phyloP scores from a whole-genome alignment of 768 basidiomycete species.

The Suillus cothurnatus region DNA sequence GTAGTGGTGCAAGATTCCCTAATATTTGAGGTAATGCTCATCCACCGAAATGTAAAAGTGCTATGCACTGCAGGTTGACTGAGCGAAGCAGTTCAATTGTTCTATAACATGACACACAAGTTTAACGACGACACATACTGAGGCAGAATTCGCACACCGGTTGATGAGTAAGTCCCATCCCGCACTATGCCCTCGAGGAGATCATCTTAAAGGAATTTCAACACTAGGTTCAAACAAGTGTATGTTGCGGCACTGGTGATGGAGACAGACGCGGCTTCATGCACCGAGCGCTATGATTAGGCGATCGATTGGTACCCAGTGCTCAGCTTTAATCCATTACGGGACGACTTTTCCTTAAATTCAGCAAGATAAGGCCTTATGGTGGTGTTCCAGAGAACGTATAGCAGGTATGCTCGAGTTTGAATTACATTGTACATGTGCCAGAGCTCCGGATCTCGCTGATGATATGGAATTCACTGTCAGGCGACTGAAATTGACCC shows the following conservation, averaged over 20 bases:
- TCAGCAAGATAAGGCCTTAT: neutral
- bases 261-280: neutral
- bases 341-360: neutral
- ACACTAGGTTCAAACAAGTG: neutral
- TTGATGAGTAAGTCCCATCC: neutral
- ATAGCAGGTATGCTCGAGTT: neutral
- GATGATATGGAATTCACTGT: neutral
- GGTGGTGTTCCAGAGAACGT: neutral
- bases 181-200: neutral
- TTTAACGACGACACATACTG: neutral
- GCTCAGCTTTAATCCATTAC: neutral
- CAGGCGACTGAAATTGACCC: neutral
- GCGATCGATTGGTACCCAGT: neutral
- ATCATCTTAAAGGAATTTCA: neutral
- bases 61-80: neutral
- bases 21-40: neutral
- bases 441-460: neutral
- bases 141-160: neutral
- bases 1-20: neutral
- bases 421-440: neutral
- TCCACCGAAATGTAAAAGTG: neutral
- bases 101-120: neutral
- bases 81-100: neutral
- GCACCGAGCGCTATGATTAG: neutral
- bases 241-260: neutral